Base-by-base conservation (phyloP, 768 basidiomycete genomes). In the Fomitopsis serialis region DNA sequence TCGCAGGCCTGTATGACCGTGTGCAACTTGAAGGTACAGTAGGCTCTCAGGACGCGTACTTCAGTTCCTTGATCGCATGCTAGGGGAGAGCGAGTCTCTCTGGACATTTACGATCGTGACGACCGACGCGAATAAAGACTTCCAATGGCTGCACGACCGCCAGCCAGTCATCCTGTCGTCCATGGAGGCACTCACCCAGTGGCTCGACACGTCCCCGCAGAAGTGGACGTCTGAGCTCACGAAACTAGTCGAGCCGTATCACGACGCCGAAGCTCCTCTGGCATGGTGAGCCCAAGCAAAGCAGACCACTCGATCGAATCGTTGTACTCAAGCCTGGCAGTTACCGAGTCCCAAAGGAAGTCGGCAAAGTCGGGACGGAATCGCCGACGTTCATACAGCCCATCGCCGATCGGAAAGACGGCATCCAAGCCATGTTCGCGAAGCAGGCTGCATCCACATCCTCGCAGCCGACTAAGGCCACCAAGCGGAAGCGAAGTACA, bases 51-150 rank as follows among this genome's bases (percentile, higher is more conserved):
- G 29, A 11, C 29, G 11, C 29, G 11, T 32, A 6, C 5, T 11
- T 32, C 29, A 11, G 29, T 32, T 5, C 6, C 11, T 32, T 32
- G 29, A 25, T 15, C 15, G 22, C 45, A 15, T 22, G 3, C 6
- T 59, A 88, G 86, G 78, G 2, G 71, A 76, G 54, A 76, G 71
- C 9, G 72, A 78, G 23, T 77, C 79, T 0, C 70, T 90, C 1
- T 90, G 84, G 77, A 88, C 92, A 0, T 98, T 92, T 64, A 85
- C 90, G 0, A 91, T 98, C 51, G 84, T 98, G 45, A 99, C 96
- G 1, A 93, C 92, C 1, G 66, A 78, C 29, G 80, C 90, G 43
- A 78, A 80, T 64, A 79, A 79, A 52, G 79, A 84, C 6, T 74
- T 93, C 44, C 70, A 72, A 6, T 98, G 92, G 89, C 75, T 98